Evolutionary conservation across 2,329 filamentous ascomycete genomes (phyloP).

Genomic region (Stemphylium beticola): DNA sequence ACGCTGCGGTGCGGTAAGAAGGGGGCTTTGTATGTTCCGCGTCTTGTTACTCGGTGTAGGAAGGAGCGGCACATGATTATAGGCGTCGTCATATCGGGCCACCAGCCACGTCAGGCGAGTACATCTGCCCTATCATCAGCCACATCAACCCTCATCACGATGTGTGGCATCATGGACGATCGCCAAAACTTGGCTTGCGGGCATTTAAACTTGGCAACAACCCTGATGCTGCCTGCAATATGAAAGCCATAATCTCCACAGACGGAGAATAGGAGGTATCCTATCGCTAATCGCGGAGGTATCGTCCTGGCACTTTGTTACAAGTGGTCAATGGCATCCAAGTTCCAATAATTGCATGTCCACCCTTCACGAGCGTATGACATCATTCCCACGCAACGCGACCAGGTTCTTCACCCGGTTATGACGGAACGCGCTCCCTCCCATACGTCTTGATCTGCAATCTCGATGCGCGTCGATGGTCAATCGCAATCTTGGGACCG

Average conservation of each 20-base stretch:
- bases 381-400: no score
- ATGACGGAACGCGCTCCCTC: no score
- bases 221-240: neutral
- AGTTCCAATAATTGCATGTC: no score
- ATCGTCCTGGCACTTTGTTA: no score
- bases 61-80: neutral
- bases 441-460: neutral
- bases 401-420: no score
- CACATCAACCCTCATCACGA: no score
- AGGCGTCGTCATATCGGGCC: constrained; percentile 1
- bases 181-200: constrained; percentile 18
- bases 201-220: constrained; percentile 15
- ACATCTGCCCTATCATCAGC: neutral
- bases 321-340: no score
- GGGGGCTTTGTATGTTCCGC: neutral
- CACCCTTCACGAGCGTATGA: no score
- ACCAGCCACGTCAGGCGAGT: neutral
- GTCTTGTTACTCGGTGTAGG: neutral
- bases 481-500: neutral
- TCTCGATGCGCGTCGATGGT: neutral
- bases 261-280: neutral
- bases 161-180: neutral
- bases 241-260: neutral
- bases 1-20: neutral
- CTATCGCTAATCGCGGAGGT: no score